Conservation (phyloP, 768 basidiomycete species). For the Russula virescens region DNA sequence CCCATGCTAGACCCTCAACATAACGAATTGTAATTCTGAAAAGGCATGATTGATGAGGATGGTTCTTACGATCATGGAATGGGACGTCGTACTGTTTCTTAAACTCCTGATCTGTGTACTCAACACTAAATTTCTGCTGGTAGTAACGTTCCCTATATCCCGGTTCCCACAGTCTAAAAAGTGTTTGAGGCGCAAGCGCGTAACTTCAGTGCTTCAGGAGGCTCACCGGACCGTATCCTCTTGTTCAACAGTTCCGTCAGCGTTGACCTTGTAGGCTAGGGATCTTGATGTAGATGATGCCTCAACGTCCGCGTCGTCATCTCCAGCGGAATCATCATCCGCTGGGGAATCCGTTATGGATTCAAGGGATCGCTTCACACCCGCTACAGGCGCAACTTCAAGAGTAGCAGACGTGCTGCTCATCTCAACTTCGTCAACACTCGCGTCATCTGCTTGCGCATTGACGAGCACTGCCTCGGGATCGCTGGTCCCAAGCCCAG, state of each 20-base stretch:
- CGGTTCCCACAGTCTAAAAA: slow-evolving; percentile 81
- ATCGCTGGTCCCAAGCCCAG: slow-evolving; percentile 34
- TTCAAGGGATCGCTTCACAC: slow-evolving; percentile 45
- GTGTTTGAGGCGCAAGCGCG: slow-evolving; percentile 17
- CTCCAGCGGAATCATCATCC: slow-evolving; percentile 28
- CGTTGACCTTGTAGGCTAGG: slow-evolving; percentile 66
- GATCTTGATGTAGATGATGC: slow-evolving; percentile 39
- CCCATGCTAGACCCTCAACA: slow-evolving; percentile 93
- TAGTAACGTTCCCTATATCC: slow-evolving; percentile 97
- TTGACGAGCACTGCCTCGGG: slow-evolving; percentile 1
- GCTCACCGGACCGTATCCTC: slow-evolving; percentile 87
- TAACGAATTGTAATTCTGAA: slow-evolving; percentile 74
- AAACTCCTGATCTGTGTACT: slow-evolving; percentile 64
- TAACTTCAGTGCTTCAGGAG: not conserved
- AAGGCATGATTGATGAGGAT: slow-evolving; percentile 1
- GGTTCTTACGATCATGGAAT: not conserved
- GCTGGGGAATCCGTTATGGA: not conserved
- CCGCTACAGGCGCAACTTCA: slow-evolving; percentile 26
- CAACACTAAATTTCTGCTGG: slow-evolving; percentile 81
- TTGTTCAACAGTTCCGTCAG: slow-evolving; percentile 93
- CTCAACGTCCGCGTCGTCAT: slow-evolving; percentile 26
- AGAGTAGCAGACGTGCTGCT: slow-evolving; percentile 17
- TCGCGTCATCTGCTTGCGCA: slow-evolving; percentile 4
- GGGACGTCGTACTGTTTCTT: slow-evolving; percentile 52
- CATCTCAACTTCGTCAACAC: slow-evolving; percentile 14